Percentiles rank a stretch among this genome's conserved stretches.
phyloP scores from a whole-genome alignment of 2,329 filamentous ascomycete genomes.

The Thielaviopsis punctulata region DNA sequence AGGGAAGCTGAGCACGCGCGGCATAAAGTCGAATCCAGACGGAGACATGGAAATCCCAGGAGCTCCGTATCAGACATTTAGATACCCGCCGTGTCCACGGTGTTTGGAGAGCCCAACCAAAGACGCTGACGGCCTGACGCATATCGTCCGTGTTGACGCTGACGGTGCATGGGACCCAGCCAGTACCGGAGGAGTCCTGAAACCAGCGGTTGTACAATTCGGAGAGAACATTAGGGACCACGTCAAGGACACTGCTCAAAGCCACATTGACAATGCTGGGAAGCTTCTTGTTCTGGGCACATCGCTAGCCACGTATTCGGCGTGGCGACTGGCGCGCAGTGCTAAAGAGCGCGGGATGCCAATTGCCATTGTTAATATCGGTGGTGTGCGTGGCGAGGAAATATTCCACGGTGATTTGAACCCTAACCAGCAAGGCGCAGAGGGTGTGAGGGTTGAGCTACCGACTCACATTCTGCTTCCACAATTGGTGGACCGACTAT shows the following conservation, averaged over 20 bases:
- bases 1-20: slow-evolving; percentile 45
- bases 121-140: slow-evolving; percentile 13
- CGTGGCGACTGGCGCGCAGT: slow-evolving; percentile 73
- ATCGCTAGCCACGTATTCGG: slow-evolving; percentile 85
- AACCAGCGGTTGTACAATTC: slow-evolving; percentile 92
- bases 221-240: slow-evolving; percentile 62
- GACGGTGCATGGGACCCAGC: slow-evolving; percentile 54
- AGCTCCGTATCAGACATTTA: slow-evolving; percentile 75
- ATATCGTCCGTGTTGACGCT: slow-evolving; percentile 41
- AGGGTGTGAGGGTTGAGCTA: slow-evolving; percentile 39
- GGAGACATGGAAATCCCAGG: slow-evolving; percentile 83
- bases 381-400: slow-evolving; percentile 70
- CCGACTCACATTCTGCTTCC: slow-evolving; percentile 41
- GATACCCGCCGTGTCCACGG: slow-evolving; percentile 75
- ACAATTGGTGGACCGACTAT: slow-evolving; percentile 33
- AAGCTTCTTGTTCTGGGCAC: slow-evolving; percentile 70
- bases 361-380: slow-evolving; percentile 74
- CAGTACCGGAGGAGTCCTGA: slow-evolving; percentile 63
- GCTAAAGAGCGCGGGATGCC: slow-evolving; percentile 71
- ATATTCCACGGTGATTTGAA: slow-evolving; percentile 43
- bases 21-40: slow-evolving; percentile 77
- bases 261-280: slow-evolving; percentile 59
- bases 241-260: slow-evolving; percentile 62
- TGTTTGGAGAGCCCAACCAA: slow-evolving; percentile 41
- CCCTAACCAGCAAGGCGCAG: slow-evolving; percentile 31